Percentiles rank a stretch among this genome's conserved stretches.
Conservation (phyloP, 768 basidiomycete species). For the Xerocomellus intermedius region DNA sequence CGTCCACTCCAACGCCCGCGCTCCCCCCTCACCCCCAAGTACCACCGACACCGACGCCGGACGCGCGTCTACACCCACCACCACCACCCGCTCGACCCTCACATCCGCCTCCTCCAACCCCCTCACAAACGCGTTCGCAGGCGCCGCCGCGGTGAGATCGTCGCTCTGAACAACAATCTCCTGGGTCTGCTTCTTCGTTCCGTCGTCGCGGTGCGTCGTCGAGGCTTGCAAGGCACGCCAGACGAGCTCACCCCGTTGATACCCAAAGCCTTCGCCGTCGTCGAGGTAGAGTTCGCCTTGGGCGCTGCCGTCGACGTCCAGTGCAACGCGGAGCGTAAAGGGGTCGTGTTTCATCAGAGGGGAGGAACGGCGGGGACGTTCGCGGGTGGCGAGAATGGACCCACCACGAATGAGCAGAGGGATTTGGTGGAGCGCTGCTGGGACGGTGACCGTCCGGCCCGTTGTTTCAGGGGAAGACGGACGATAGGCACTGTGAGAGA, state of each 20-base stretch:
- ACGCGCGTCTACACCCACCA: slow-evolving; percentile 65
- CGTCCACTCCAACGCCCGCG: slow-evolving; percentile 59
- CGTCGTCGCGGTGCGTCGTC: slow-evolving; percentile 36
- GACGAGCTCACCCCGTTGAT: slow-evolving; percentile 74
- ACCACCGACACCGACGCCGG: slow-evolving; percentile 60
- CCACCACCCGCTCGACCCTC: slow-evolving; percentile 76
- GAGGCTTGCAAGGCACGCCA: slow-evolving; percentile 77
- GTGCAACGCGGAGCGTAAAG: slow-evolving; percentile 84
- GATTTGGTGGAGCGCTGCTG: slow-evolving; percentile 74
- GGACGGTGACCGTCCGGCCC: slow-evolving; percentile 70
- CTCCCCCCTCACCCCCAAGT: slow-evolving; percentile 35
- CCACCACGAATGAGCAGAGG: slow-evolving; percentile 91
- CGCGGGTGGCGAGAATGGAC: slow-evolving; percentile 83
- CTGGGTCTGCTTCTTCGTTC: slow-evolving; percentile 22
- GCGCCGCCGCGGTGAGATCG: slow-evolving; percentile 60
- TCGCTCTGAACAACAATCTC: slow-evolving; percentile 47
- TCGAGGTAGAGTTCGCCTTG: slow-evolving; percentile 91
- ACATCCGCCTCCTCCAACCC: slow-evolving; percentile 53
- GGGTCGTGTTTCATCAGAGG: slow-evolving; percentile 89
- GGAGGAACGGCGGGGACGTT: slow-evolving; percentile 83
- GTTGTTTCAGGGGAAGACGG: slow-evolving; percentile 48
- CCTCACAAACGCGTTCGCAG: slow-evolving; percentile 66
- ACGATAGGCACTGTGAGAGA: slow-evolving; percentile 65
- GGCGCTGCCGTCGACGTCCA: slow-evolving; percentile 59
- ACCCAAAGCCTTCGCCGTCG: slow-evolving; percentile 82